Base-by-base conservation (phyloP, 2,329 filamentous ascomycete genomes). In the Trichoderma simmonsii region DNA sequence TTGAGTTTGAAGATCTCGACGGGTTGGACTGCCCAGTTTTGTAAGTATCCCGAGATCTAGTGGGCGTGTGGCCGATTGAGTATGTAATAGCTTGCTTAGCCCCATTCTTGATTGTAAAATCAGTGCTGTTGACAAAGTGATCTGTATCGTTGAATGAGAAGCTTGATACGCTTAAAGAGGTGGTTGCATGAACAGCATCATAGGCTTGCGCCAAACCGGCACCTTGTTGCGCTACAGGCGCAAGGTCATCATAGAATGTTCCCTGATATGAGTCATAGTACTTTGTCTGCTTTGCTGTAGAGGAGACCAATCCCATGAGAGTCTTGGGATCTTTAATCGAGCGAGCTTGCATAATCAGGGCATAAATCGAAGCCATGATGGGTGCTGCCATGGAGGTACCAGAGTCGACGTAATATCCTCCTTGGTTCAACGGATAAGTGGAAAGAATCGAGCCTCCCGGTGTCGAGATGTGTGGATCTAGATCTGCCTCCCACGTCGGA, bases 71-170 rank as follows among this genome's bases (percentile, higher is more conserved):
- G 21, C 82, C 83, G 15, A 91, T 80, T 5, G 82, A 81, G 78
- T 89, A 90, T 72, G 85, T 86, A 62, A 89, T 78, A 0, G 82
- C 78, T 30, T 82, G 80, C 9, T 78, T 78, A 51, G 86, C 87
- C 4, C 82, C 81, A 81, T 91, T 91, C 75, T 79, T 83, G 74
- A 92, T 83, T 60, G 82, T 85, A 77, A 91, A 89, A 72, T 85
- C 84, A 59, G 85, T 81, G 2, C 80, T 81, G 14, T 82, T 78
- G 57, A 78, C 78, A 73, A 89, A 86, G 81, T 91, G 78, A 74
- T 88, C 86, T 0, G 89, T 89, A 78, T 91, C 89, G 77, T 91
- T 91, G 80, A 91, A 90, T 5, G 87, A 85, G 12, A 92, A 80
- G 77, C 85, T 87, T 18, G 86, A 86, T 8, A 83, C 84, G 75